Base-by-base conservation (phyloP, 805 yeast species). In the Saturnispora gosingensis region DNA sequence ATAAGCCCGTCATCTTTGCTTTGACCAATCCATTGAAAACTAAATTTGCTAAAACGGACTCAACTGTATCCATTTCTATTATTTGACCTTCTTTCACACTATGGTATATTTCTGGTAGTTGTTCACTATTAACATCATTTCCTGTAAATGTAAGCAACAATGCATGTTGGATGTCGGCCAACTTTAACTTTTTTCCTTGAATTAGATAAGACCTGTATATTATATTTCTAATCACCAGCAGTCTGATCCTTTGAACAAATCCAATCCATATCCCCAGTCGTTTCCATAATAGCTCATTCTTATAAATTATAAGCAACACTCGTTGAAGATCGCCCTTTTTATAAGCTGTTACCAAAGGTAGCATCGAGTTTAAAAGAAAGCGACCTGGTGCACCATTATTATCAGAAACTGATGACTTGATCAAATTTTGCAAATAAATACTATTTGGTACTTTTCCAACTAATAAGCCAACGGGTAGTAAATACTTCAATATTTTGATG, bases 21-120 rank as follows among this genome's bases (percentile, higher is more conserved):
- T 73, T 77, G 35, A 81, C 57, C 16, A 79, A 60, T 51, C 75
- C 77, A 52, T 76, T 77, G 54, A 78, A 83, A 40, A 78, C 73
- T n/a, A 81, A 58, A 2, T 77, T 64, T 13, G 76, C 67, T 45
- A 80, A 61, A 7, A 80, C 57, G 49, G 77, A 80, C 53, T 80
- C 84, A 10, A 74, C 70, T 38, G 74, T 65, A 13, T 59, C 46
- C 16, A 15, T 50, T 43, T 58, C 51, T 52, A 49, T 8, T 9
- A 9, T 9, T 8, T 10, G 24, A 8, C 8, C 53, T 52, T 18
- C 24, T 35, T 43, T 49, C 36, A 20, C 54, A 38, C 52, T 22
- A 24, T 49, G 51, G 44, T 64, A 65, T 10, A 61, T 34, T 4
- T 25, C 22, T 7, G 45, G 44, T 20, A 61, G 54, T 3, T 43